phyloP scores from a whole-genome alignment of 192 early-diverging fungal genomes.

The Coemansia sp. region DNA sequence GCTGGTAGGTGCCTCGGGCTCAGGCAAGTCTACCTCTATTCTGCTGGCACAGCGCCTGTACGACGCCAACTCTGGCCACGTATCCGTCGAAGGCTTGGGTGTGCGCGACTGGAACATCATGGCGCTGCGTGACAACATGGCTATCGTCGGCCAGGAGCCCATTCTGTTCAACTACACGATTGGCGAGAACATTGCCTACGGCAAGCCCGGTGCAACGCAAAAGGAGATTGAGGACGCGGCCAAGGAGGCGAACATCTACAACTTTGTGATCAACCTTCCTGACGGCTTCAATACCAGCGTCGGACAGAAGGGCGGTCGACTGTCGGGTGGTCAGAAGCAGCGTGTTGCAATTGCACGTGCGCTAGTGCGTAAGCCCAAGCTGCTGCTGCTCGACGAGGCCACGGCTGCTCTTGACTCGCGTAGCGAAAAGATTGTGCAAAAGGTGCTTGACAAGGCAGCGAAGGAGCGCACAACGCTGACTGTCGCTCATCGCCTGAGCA shows the following conservation, averaged over 20 bases:
- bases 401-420: constrained; percentile 75
- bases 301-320: constrained; percentile 61
- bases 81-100: constrained; percentile 45
- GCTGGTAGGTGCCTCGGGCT: constrained; percentile 74
- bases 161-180: constrained; percentile 60
- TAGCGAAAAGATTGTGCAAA: constrained; percentile 74
- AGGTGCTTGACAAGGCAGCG: constrained; percentile 64
- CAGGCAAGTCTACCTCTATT: constrained; percentile 66
- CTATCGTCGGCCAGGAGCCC: constrained; percentile 62
- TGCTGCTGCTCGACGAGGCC: constrained; percentile 79
- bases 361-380: constrained; percentile 60
- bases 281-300: constrained; percentile 61
- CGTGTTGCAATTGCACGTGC: constrained; percentile 66
- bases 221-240: constrained; percentile 34
- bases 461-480: constrained; percentile 70
- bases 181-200: constrained; percentile 60
- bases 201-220: constrained; percentile 45
- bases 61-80: constrained; percentile 45
- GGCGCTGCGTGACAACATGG: constrained; percentile 48
- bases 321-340: constrained; percentile 58
- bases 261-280: constrained; percentile 52
- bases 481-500: constrained; percentile 56
- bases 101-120: constrained; percentile 50
- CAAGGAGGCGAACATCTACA: constrained; percentile 57
- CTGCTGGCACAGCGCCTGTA: constrained; percentile 60